phyloP scores from a whole-genome alignment of 2,329 filamentous ascomycete genomes.

The Apiospora pterosperma region DNA sequence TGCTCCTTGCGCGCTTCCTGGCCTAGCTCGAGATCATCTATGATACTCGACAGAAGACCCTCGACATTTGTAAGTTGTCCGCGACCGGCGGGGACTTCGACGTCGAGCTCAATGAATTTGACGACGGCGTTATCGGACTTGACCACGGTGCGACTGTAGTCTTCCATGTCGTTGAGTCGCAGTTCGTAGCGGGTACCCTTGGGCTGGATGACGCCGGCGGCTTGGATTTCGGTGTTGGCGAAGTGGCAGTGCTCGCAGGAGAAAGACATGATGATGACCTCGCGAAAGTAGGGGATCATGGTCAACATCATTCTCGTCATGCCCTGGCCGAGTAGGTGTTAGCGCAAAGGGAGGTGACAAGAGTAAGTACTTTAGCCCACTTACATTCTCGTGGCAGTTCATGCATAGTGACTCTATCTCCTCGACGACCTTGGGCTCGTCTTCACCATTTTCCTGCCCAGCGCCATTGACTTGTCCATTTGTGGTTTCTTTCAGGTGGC shows the following conservation, averaged over 20 bases:
- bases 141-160: conserved; percentile 84
- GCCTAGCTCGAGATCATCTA: conserved; percentile 76
- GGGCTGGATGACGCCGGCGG: conserved; percentile 87
- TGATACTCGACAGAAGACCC: conserved; percentile 74
- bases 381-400: conserved; percentile 78
- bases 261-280: conserved; percentile 97
- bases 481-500: conserved; percentile 40
- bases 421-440: conserved; percentile 56
- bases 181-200: conserved; percentile 83
- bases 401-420: conserved; percentile 80
- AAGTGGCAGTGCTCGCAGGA: conserved; percentile 85
- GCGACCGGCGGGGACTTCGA: conserved; percentile 88
- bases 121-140: conserved; percentile 86
- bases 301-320: conserved; percentile 84
- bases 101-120: conserved; percentile 84
- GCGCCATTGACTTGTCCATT: conserved; percentile 19
- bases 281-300: conserved; percentile 93
- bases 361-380: conserved; percentile 19
- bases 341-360: background rate
- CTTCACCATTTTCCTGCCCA: conserved; percentile 29
- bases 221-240: conserved; percentile 90
- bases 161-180: conserved; percentile 66
- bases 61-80: conserved; percentile 94
- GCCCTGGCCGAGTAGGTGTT: conserved; percentile 51
- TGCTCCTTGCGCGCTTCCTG: conserved; percentile 80